Conservation (phyloP, 2,329 filamentous ascomycete genomes). For the Penicillium sp. region DNA sequence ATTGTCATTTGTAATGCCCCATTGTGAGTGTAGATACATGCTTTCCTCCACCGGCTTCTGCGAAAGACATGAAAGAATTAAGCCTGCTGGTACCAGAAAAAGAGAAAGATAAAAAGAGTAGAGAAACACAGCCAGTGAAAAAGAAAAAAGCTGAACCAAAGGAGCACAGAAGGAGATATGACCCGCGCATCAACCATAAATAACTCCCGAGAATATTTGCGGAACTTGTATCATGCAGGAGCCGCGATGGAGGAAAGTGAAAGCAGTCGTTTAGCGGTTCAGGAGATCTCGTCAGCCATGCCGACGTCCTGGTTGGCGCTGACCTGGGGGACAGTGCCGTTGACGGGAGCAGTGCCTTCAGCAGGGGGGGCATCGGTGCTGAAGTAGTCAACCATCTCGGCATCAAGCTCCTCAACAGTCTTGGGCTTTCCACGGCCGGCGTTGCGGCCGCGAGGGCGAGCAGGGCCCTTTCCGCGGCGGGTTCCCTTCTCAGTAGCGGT, state of each 20-base stretch:
- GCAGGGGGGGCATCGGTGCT: conserved; percentile 43
- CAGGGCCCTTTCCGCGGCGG: conserved; percentile 42
- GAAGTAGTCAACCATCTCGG: conserved; percentile 98
- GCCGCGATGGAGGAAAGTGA: conserved; percentile 1
- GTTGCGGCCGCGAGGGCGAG: conserved; percentile 56
- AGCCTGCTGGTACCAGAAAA: conserved; percentile 9
- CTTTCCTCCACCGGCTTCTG: conserved; percentile 13
- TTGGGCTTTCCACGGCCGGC: conserved; percentile 71
- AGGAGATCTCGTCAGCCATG: conserved; percentile 57
- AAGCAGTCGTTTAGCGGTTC: conserved; percentile 22
- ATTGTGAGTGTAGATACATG: conserved; percentile 23
- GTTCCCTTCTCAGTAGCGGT: background rate
- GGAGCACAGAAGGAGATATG: conserved; percentile 23
- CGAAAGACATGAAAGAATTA: conserved; percentile 7
- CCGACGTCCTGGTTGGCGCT: conserved; percentile 52
- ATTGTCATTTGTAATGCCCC: conserved; percentile 8
- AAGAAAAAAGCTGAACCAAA: conserved; percentile 7
- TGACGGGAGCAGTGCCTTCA: conserved; percentile 45
- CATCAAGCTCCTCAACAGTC: conserved; percentile 92
- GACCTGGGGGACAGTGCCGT: conserved; percentile 49
- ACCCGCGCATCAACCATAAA: conserved; percentile 27
- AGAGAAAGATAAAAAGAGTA: conserved; percentile 11
- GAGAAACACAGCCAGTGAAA: conserved; percentile 12
- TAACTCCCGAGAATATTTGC: conserved; percentile 8
- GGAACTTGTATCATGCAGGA: conserved; percentile 6